phyloP scores from a whole-genome alignment of 768 basidiomycete species.

The Suillus tomentosus region DNA sequence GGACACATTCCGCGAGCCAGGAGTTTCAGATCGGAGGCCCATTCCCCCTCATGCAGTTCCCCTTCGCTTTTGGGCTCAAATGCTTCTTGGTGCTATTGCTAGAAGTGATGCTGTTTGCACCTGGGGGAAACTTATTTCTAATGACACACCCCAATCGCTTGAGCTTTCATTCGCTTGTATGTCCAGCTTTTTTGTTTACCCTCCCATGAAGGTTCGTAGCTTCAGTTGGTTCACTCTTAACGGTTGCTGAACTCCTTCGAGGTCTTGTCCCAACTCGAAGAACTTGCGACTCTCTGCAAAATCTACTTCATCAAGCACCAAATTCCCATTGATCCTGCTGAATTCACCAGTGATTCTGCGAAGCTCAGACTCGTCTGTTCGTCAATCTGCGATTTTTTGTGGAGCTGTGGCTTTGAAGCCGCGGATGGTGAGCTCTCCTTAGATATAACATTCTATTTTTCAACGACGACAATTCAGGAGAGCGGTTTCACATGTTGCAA shows the following conservation, averaged over 20 bases:
- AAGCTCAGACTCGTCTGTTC: conserved; percentile 34
- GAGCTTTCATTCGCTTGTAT: conserved; percentile 50
- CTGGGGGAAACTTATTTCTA: conserved; percentile 35
- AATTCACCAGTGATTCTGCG: conserved; percentile 36
- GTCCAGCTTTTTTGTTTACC: conserved; percentile 53
- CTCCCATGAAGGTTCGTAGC: conserved; percentile 42
- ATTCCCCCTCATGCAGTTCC: conserved; percentile 38
- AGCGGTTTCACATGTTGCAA: conserved; percentile 44
- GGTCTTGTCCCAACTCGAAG: conserved; percentile 43
- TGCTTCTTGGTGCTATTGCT: conserved; percentile 46
- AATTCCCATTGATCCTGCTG: conserved; percentile 30
- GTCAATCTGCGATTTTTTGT: conserved; percentile 54
- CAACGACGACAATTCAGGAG: conserved; percentile 25
- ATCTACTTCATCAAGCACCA: conserved; percentile 34
- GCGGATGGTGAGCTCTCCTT: conserved; percentile 39
- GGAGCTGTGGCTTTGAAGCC: conserved; percentile 46
- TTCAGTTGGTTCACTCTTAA: not conserved
- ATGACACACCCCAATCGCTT: conserved; percentile 30
- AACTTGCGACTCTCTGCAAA: conserved; percentile 43
- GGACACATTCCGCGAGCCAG: conserved; percentile 25
- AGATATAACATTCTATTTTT: conserved; percentile 4
- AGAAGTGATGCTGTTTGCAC: conserved; percentile 40
- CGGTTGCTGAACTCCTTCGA: conserved; percentile 21
- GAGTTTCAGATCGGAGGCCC: conserved; percentile 4
- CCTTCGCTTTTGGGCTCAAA: conserved; percentile 52